Evolutionary conservation across 768 basidiomycete genomes (phyloP).

Genomic region (Naganishia antarctica): DNA sequence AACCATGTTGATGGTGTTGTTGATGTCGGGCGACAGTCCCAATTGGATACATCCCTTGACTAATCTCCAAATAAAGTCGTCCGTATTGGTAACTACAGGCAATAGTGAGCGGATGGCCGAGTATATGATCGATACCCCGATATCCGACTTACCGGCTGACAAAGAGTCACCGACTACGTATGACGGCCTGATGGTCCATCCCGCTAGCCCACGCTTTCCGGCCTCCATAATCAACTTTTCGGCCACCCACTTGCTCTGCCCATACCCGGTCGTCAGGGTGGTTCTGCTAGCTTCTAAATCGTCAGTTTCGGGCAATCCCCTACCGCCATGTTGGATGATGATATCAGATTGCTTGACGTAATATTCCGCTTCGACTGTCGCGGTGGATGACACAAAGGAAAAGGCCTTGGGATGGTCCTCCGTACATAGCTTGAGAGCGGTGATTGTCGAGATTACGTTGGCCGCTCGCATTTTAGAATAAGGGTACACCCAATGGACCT

Average conservation of each 20-base stretch:
- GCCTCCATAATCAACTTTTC: constrained; percentile 92
- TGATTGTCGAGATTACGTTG: constrained; percentile 88
- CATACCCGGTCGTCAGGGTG: constrained; percentile 82
- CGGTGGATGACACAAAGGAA: constrained; percentile 91
- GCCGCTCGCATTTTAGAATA: constrained; percentile 86
- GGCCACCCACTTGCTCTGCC: constrained; percentile 97
- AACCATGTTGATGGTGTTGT: constrained; percentile 97
- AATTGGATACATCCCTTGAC: constrained; percentile 98
- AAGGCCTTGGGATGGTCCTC: constrained; percentile 68
- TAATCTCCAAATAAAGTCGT: constrained; percentile 97
- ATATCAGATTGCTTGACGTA: constrained; percentile 83
- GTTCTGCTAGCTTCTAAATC: constrained; percentile 76
- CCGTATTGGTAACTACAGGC: constrained; percentile 83
- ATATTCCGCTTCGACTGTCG: constrained; percentile 84
- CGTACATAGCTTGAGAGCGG: constrained; percentile 68
- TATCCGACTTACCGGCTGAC: constrained; percentile 64
- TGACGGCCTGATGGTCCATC: constrained; percentile 84
- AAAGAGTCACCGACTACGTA: constrained; percentile 91
- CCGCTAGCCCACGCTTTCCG: constrained; percentile 73
- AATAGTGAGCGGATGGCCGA: constrained; percentile 17
- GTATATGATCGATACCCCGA: too few relatives aligned
- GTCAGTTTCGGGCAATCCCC: constrained; percentile 78
- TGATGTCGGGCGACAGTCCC: constrained; percentile 93
- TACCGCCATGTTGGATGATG: constrained; percentile 53
- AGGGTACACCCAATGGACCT: constrained; percentile 99